phyloP scores from a whole-genome alignment of 139 green algal genomes.

The Gonium pectorale region DNA sequence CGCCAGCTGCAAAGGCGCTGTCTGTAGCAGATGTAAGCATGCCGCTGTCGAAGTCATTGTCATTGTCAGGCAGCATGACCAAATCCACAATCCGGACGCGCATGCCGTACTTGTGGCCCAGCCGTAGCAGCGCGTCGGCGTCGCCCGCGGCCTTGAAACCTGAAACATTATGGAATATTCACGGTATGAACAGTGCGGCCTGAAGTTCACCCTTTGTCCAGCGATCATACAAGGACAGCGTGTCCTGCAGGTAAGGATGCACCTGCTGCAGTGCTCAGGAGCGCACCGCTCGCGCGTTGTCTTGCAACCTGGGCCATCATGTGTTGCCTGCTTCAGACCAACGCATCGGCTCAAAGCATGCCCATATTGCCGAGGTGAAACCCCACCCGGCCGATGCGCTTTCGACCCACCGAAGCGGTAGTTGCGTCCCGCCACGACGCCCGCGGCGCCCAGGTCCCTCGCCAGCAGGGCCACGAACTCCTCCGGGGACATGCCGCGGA shows the following conservation, averaged over 20 bases:
- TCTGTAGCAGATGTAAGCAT: too few species aligned
- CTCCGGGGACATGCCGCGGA: conserved; percentile 80
- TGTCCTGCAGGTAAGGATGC: too few species aligned
- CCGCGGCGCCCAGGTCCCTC: conserved; percentile 76
- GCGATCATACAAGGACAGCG: too few species aligned
- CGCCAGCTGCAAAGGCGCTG: neutral
- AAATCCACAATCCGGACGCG: conserved; percentile 67
- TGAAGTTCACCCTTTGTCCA: too few species aligned
- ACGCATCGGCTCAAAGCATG: too few species aligned
- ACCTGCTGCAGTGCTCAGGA: too few species aligned
- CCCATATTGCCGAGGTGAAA: neutral
- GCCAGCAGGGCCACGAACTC: conserved; percentile 90
- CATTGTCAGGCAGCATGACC: conserved; percentile 31
- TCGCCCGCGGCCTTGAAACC: conserved; percentile 86
- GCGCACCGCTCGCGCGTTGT: too few species aligned
- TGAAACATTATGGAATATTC: too few species aligned
- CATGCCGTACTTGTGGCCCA: conserved; percentile 71
- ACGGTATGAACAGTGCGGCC: too few species aligned
- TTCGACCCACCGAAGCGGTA: conserved; percentile 91
- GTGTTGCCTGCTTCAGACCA: too few species aligned
- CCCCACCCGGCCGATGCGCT: neutral
- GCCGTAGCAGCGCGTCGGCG: conserved; percentile 59
- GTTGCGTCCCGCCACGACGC: conserved; percentile 89
- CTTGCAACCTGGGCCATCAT: too few species aligned
- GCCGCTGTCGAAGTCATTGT: too few species aligned